A percentile compares a stretch with the other conserved stretches of the same genome.
Conservation (phyloP, 768 basidiomycete species). For the Leccinum arenicola region DNA sequence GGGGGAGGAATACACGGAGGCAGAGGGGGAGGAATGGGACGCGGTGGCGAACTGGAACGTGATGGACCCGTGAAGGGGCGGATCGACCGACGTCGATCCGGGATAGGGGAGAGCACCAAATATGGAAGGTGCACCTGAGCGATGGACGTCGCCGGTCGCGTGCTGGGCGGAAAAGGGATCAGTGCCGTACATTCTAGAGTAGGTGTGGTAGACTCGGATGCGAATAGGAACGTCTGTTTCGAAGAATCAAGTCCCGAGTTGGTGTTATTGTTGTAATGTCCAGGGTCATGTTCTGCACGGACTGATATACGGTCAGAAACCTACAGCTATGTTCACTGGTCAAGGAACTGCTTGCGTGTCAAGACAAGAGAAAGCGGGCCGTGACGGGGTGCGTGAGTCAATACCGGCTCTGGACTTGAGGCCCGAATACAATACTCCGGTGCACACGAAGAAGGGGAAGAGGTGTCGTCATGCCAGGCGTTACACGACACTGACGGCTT, state of each 20-base stretch:
- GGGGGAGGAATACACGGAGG: neutral
- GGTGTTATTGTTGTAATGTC: neutral
- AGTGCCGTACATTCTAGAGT: slow-evolving; percentile 22
- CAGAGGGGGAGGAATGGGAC: neutral
- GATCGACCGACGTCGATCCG: slow-evolving; percentile 15
- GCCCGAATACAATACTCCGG: neutral
- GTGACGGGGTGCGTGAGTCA: neutral
- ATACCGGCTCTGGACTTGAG: neutral
- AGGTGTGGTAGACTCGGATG: too few relatives aligned
- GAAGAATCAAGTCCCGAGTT: too few relatives aligned
- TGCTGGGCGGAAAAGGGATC: slow-evolving; percentile 30
- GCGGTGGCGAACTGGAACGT: slow-evolving; percentile 36
- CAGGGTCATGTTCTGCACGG: neutral
- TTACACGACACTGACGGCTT: neutral
- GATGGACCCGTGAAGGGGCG: slow-evolving; percentile 34
- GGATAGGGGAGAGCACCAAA: slow-evolving; percentile 65
- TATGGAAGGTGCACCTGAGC: slow-evolving; percentile 43
- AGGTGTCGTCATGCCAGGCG: neutral
- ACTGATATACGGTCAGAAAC: neutral
- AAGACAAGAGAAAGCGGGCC: neutral
- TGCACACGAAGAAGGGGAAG: neutral
- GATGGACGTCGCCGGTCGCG: slow-evolving; percentile 9
- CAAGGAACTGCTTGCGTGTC: neutral
- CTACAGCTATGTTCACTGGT: neutral
- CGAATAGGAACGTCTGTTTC: neutral